Percentiles rank a stretch among this genome's conserved stretches.
Evolutionary conservation across 805 yeast genomes (phyloP).

Genomic region (Aciculoconidium aculeatum): DNA sequence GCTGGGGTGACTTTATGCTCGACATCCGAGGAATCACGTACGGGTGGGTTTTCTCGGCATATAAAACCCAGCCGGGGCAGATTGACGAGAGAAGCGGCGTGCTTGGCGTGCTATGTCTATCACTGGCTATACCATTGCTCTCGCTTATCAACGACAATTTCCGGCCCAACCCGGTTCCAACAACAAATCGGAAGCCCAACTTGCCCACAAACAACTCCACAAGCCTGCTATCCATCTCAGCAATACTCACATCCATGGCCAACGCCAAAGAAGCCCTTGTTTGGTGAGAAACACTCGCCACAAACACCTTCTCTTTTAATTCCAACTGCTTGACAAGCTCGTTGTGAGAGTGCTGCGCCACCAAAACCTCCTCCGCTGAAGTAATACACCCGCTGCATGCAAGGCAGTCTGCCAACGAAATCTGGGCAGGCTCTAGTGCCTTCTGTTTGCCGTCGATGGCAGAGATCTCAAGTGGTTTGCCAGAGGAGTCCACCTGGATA

Average conservation of each 20-base stretch:
- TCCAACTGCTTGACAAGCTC: slow-evolving; percentile 62
- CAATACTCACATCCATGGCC: slow-evolving; percentile 50
- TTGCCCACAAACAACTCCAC: slow-evolving; percentile 50
- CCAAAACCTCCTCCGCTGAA: slow-evolving; percentile 90
- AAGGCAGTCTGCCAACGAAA: slow-evolving; percentile 84
- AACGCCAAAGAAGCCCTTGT: slow-evolving; percentile 75
- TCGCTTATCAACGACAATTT: slow-evolving; percentile 50
- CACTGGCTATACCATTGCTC: slow-evolving; percentile 11
- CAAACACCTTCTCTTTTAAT: slow-evolving; percentile 42
- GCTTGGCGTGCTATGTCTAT: no score
- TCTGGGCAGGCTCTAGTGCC: slow-evolving; percentile 71
- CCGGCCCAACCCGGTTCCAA: slow-evolving; percentile 83
- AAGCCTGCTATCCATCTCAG: slow-evolving; percentile 53
- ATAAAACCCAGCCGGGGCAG: slow-evolving; percentile 96
- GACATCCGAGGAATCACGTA: slow-evolving; percentile 67
- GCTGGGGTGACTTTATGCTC: slow-evolving; percentile 84
- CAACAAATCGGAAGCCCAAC: slow-evolving; percentile 67
- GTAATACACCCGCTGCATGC: slow-evolving; percentile 98
- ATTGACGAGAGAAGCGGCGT: slow-evolving; percentile 63
- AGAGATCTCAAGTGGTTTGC: slow-evolving; percentile 64
- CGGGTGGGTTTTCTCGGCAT: slow-evolving; percentile 94
- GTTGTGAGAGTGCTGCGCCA: slow-evolving; percentile 84
- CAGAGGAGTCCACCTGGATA: slow-evolving; percentile 53
- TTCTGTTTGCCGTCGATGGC: slow-evolving; percentile 48
- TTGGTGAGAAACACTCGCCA: slow-evolving; percentile 81